These are phyloP conservation scores for Filobasidium uniguttulatum DNA, from an alignment of 1,284 basidiomycete species.

Conservation along the genomic window DNA sequence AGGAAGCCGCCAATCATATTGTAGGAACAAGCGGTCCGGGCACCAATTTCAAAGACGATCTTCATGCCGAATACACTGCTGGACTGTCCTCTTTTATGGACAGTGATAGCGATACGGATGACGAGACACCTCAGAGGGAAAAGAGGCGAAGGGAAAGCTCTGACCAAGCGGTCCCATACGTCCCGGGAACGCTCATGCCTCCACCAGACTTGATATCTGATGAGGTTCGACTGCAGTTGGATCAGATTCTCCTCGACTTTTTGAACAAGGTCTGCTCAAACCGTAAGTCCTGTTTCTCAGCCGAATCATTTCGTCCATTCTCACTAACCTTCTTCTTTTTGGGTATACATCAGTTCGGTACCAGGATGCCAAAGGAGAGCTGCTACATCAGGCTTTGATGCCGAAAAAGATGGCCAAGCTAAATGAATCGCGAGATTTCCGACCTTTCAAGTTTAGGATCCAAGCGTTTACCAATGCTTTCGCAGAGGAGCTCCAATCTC, in stretches of 20 bases:
- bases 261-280: conserved; percentile 82
- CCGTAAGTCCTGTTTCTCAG: conserved; percentile 54
- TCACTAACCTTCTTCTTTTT: conserved; percentile 6
- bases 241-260: conserved; percentile 82
- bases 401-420: conserved; percentile 94
- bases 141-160: conserved; percentile 7
- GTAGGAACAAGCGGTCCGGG: conserved; percentile 19
- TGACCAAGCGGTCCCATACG: background rate
- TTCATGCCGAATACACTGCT: conserved; percentile 24
- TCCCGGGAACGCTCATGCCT: conserved; percentile 8
- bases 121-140: conserved; percentile 4
- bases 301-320: conserved; percentile 3
- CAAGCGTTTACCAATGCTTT: conserved; percentile 97
- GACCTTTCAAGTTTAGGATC: conserved; percentile 98
- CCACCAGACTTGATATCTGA: conserved; percentile 28
- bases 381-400: conserved; percentile 97
- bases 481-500: conserved; percentile 52
- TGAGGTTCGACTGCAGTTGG: conserved; percentile 69
- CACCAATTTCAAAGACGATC: conserved; percentile 30
- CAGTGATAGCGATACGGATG: conserved; percentile 10
- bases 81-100: no score
- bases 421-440: conserved; percentile 89
- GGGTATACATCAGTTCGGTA: conserved; percentile 55
- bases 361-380: conserved; percentile 85
- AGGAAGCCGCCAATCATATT: background rate